Conservation (phyloP, 306 rosid genomes). For the Lathyrus tuberosus region DNA sequence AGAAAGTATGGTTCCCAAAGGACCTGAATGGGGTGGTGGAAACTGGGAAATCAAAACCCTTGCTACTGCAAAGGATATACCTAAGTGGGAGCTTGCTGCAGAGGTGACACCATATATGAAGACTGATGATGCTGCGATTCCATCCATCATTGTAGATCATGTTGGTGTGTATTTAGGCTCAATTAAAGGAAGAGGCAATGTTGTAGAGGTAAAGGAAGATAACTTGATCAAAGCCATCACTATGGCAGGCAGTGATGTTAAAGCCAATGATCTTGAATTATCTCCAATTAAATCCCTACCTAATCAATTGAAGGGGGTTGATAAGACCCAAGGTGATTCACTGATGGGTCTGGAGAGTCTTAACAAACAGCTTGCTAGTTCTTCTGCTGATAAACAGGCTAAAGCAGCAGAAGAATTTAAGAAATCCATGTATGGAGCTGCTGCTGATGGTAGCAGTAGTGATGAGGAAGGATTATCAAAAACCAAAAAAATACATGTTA, state of each 20-base stretch:
- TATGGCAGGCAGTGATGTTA: slow-evolving; percentile 52
- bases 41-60: slow-evolving; percentile 99
- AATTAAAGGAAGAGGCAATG: slow-evolving; percentile 88
- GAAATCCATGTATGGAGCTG: slow-evolving; percentile 82
- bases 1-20: slow-evolving; percentile 99
- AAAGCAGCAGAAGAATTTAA: slow-evolving; percentile 98
- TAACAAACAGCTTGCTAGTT: slow-evolving; percentile 54
- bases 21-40: slow-evolving; percentile 99
- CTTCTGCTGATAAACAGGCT: slow-evolving; percentile 80
- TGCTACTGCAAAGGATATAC: slow-evolving; percentile 80
- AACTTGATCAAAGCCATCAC: slow-evolving; percentile 75
- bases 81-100: slow-evolving; percentile 97
- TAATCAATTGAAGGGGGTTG: slow-evolving; percentile 55
- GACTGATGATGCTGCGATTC: slow-evolving; percentile 89
- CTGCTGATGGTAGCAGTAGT: slow-evolving; percentile 90
- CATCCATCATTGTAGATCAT: slow-evolving; percentile 87
- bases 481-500: slow-evolving; percentile 72
- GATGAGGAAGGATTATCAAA: slow-evolving; percentile 92
- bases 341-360: slow-evolving; percentile 76
- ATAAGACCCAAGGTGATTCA: slow-evolving; percentile 54
- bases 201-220: slow-evolving; percentile 90
- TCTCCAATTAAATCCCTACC: slow-evolving; percentile 49
- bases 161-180: slow-evolving; percentile 94
- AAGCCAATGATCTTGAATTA: slow-evolving; percentile 58
- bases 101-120: slow-evolving; percentile 97